A percentile compares a stretch with the other conserved stretches of the same genome.
These are phyloP conservation scores for Salvia sclarea DNA, from an alignment of 305 asterid genomes.

Conservation along the genomic window DNA sequence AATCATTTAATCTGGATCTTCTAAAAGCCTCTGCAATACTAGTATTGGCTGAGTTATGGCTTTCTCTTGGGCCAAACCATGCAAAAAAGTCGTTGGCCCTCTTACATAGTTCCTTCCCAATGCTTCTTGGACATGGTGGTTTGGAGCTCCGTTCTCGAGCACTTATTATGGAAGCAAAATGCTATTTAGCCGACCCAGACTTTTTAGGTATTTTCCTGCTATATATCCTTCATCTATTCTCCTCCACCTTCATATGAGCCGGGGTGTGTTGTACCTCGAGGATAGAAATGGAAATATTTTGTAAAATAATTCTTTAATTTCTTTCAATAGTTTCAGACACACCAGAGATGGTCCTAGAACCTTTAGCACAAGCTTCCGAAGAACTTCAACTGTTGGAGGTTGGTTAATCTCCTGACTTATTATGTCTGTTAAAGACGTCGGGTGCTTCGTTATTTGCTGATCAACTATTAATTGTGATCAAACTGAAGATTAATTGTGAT, in stretches of 20 bases:
- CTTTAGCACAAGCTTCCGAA: slow-evolving; percentile 83
- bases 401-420: slow-evolving; percentile 31
- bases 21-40: slow-evolving; percentile 89
- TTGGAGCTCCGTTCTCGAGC: slow-evolving; percentile 89
- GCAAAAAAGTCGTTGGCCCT: slow-evolving; percentile 79
- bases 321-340: slow-evolving; percentile 58
- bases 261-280: neutral
- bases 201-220: slow-evolving; percentile 59
- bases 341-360: slow-evolving; percentile 69
- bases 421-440: neutral
- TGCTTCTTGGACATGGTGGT: slow-evolving; percentile 96
- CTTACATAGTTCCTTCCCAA: slow-evolving; percentile 72
- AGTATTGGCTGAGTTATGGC: slow-evolving; percentile 88
- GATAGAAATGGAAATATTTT: neutral
- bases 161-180: slow-evolving; percentile 80
- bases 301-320: neutral
- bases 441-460: neutral
- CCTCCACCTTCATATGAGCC: neutral
- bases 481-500: no score
- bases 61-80: slow-evolving; percentile 84
- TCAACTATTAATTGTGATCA: neutral
- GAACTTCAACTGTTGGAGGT: slow-evolving; percentile 89
- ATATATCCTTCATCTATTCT: neutral
- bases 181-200: slow-evolving; percentile 72
- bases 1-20: slow-evolving; percentile 91